These are phyloP conservation scores for Vachellia collinsii DNA, from an alignment of 306 rosid species.

Conservation along the genomic window DNA sequence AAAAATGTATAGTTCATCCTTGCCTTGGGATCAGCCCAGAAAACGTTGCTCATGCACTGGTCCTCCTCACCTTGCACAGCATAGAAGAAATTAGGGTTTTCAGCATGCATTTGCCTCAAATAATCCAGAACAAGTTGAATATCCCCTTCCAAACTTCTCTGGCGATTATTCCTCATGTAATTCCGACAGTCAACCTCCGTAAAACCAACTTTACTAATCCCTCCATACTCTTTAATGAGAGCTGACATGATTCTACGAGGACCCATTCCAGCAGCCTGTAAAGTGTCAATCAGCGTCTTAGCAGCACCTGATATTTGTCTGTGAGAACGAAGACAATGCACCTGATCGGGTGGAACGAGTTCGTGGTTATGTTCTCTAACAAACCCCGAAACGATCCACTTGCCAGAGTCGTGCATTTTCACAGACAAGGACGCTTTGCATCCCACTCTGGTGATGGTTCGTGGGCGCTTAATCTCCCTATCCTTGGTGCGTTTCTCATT, in stretches of 20 bases:
- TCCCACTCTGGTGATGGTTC: conserved; percentile 89
- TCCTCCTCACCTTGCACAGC: conserved; percentile 91
- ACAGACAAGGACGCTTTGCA: conserved; percentile 98
- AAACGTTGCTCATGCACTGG: conserved; percentile 69
- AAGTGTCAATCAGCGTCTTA: conserved; percentile 89
- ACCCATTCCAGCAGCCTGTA: conserved; percentile 99
- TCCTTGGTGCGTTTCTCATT: conserved; percentile 99
- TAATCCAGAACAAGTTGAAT: conserved; percentile 86
- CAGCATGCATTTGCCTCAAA: conserved; percentile 84
- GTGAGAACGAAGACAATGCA: conserved; percentile 95
- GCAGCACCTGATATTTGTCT: conserved; percentile 98
- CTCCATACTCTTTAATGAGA: conserved; percentile 92
- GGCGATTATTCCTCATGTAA: conserved; percentile 98
- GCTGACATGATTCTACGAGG: conserved; percentile 98
- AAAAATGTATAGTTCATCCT: conserved; percentile 81
- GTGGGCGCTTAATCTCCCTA: conserved; percentile 94
- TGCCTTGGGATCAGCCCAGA: conserved; percentile 97
- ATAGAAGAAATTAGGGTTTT: conserved; percentile 80
- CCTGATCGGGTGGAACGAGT: conserved; percentile 95
- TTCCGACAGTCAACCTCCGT: conserved; percentile 98
- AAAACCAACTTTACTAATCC: conserved; percentile 95
- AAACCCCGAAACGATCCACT: conserved; percentile 96
- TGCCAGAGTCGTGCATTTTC: conserved; percentile 97
- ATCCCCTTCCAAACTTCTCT: conserved; percentile 87
- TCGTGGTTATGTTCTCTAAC: conserved; percentile 93